phyloP scores from a whole-genome alignment of 2,329 filamentous ascomycete genomes.

The Fusarium nelsonii region DNA sequence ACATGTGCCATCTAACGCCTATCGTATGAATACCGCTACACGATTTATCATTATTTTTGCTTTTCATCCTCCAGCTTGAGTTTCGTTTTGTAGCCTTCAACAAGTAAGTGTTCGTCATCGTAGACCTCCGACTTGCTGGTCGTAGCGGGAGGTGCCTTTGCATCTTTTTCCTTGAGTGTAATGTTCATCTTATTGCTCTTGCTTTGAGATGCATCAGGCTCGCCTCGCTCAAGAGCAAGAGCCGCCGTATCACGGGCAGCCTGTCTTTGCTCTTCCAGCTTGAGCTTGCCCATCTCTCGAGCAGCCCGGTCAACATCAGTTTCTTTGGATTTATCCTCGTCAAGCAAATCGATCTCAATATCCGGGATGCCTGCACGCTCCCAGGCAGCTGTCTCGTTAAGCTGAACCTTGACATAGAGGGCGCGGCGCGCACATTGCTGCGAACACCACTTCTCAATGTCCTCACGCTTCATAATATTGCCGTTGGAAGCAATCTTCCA shows the following conservation, averaged over 20 bases:
- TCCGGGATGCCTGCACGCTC: slow-evolving; percentile 73
- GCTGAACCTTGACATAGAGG: slow-evolving; percentile 88
- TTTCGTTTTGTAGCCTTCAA: slow-evolving; percentile 66
- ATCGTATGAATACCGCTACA: slow-evolving; percentile 7
- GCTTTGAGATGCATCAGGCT: slow-evolving; percentile 35
- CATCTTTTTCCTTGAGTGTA: slow-evolving; percentile 64
- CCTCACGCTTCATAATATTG: slow-evolving; percentile 76
- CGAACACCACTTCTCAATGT: slow-evolving; percentile 90
- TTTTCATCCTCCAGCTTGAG: slow-evolving; percentile 35
- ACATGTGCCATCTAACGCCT: slow-evolving; percentile 33
- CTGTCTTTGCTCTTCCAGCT: slow-evolving; percentile 59
- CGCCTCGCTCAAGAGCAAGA: slow-evolving; percentile 65
- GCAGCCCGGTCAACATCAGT: slow-evolving; percentile 57
- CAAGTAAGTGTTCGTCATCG: slow-evolving; percentile 58
- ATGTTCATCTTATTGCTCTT: slow-evolving; percentile 60
- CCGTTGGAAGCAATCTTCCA: slow-evolving; percentile 73
- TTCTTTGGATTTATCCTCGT: slow-evolving; percentile 70
- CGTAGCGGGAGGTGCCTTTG: slow-evolving; percentile 38
- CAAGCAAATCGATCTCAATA: slow-evolving; percentile 71
- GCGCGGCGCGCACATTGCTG: slow-evolving; percentile 81
- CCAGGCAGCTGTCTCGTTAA: slow-evolving; percentile 88
- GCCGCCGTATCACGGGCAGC: slow-evolving; percentile 56
- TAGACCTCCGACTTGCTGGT: slow-evolving; percentile 46
- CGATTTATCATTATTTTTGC: not conserved
- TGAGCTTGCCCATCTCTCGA: slow-evolving; percentile 56